phyloP scores from a whole-genome alignment of 179 eudicot species.

The Spinacia oleracea region DNA sequence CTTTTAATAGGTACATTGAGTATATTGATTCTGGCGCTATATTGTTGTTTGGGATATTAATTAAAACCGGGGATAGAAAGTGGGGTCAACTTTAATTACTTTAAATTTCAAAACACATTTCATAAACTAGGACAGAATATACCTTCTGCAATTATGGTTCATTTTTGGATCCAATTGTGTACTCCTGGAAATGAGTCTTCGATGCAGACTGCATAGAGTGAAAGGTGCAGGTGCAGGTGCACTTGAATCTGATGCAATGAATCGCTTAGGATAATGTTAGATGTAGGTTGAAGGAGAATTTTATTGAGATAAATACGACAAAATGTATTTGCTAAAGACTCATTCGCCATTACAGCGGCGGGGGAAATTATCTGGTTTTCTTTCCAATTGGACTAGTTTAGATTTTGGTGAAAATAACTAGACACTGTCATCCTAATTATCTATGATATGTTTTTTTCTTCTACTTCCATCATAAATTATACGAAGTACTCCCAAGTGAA shows the following conservation, averaged over 20 bases:
- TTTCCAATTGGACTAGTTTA: background rate
- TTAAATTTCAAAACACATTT: too few species aligned
- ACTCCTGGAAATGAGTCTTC: background rate
- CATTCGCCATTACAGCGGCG: background rate
- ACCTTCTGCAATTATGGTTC: background rate
- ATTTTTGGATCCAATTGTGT: background rate
- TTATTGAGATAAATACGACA: background rate
- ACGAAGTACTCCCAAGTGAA: too few species aligned
- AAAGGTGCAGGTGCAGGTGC: background rate
- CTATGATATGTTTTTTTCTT: background rate
- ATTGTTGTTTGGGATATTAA: background rate
- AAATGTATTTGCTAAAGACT: background rate
- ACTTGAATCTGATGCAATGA: background rate
- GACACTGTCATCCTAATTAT: background rate
- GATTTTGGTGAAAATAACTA: background rate
- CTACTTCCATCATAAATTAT: too few species aligned
- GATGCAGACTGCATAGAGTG: background rate
- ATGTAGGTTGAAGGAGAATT: background rate
- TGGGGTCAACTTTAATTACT: background rate
- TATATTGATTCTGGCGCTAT: background rate
- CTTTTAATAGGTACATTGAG: background rate
- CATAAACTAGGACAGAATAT: background rate
- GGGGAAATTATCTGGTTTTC: background rate
- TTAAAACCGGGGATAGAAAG: background rate
- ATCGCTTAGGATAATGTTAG: background rate